These are phyloP conservation scores for Leccinum sublutescens DNA, from an alignment of 768 basidiomycete genomes.

Conservation along the genomic window DNA sequence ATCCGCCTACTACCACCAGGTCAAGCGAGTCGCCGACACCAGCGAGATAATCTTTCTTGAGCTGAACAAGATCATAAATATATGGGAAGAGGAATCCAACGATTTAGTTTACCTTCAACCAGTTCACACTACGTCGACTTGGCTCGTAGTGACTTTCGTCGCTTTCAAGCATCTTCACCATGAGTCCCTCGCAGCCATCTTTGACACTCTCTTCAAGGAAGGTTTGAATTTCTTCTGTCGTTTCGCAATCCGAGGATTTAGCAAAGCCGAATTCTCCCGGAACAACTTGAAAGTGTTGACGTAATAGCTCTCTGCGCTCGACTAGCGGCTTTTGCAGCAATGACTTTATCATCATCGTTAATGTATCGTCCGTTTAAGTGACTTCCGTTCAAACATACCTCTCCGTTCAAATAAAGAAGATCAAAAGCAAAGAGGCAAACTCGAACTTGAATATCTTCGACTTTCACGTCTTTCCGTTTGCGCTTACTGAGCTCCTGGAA, in stretches of 20 bases:
- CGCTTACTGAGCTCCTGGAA: conserved; percentile 96
- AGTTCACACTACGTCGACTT: conserved; percentile 91
- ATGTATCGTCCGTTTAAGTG: neutral
- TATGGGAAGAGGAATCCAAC: neutral
- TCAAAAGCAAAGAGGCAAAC: conserved; percentile 98
- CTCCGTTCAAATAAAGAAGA: conserved; percentile 92
- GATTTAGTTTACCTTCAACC: conserved; percentile 78
- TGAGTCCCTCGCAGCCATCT: conserved; percentile 97
- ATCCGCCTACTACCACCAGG: conserved; percentile 95
- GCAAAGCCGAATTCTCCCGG: conserved; percentile 93
- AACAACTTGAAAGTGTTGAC: conserved; percentile 76
- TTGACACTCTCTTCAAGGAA: conserved; percentile 97
- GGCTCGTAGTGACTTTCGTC: conserved; percentile 95
- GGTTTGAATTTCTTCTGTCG: conserved; percentile 88
- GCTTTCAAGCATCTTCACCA: conserved; percentile 98
- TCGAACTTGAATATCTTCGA: conserved; percentile 95
- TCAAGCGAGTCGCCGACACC: conserved; percentile 97
- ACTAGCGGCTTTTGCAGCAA: conserved; percentile 72
- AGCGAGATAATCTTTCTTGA: conserved; percentile 97
- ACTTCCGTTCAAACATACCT: conserved; percentile 47
- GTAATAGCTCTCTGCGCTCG: conserved; percentile 75
- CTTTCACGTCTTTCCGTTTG: conserved; percentile 96
- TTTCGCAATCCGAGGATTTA: conserved; percentile 84
- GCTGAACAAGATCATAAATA: conserved; percentile 43
- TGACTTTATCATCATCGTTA: conserved; percentile 49